Evolutionary conservation across 1,139 yeast species (phyloP), one percentile per base, ranked within the genome.

Genomic region (Fermentozyma sake): DNA sequence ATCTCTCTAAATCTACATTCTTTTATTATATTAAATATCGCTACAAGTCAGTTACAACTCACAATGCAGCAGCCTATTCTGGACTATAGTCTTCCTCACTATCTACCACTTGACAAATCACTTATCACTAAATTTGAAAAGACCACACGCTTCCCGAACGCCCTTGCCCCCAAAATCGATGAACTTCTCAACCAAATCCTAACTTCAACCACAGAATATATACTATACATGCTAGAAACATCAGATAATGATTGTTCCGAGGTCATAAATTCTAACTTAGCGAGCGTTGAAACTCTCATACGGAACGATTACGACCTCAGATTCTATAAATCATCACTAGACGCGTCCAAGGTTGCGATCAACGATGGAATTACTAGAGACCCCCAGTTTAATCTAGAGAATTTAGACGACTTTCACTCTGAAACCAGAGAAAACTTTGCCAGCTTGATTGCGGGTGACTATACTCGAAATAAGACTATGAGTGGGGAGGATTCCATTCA

Each of bases 21-120:
- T n/a, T n/a, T n/a, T n/a, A n/a, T n/a, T n/a, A n/a, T n/a, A n/a
- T n/a, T n/a, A n/a, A n/a, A n/a, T n/a, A n/a, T n/a, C n/a, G n/a
- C n/a, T n/a, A n/a, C n/a, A n/a, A n/a, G n/a, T n/a, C n/a, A n/a
- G n/a, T n/a, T n/a, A n/a, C n/a, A n/a, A 7, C 18, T 16, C 18
- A 9, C 18, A 9, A 9, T 9, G 18, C 8, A 16, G 18, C 18
- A 9, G 18, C 8, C 7, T 16, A 9, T 7, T 9, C 13, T 12
- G 23, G 14, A n/a, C 13, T 13, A 21, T 5, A n/a, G n/a, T n/a
- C 27, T 38, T 11, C 46, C 46, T 3, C 23, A 23, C 11, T 41
- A 39, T 27, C 18, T 41, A 5, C 46, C 46, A 9, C 33, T 41
- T 15, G 33, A 37, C 16, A 22, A 32, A 18, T 30, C 34, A 7